Conservation (phyloP, 2,329 filamentous ascomycete genomes). For the Colletotrichum sp. region DNA sequence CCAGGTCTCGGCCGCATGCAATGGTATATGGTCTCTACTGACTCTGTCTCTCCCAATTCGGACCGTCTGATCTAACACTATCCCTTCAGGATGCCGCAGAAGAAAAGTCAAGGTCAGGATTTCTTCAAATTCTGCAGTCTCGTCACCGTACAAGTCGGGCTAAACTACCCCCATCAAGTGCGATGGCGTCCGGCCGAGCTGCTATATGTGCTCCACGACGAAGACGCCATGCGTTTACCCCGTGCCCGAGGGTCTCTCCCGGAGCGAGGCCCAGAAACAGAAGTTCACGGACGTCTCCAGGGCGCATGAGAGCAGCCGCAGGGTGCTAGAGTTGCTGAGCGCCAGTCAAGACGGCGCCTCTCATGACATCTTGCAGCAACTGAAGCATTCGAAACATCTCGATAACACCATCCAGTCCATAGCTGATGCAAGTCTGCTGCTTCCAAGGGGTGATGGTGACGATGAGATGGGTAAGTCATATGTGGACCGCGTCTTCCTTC, state of each 20-base stretch:
- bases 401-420: not conserved
- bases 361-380: not conserved
- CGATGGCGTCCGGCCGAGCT: not conserved
- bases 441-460: not conserved
- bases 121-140: no score
- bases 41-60: not conserved
- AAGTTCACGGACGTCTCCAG: not conserved
- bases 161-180: not conserved
- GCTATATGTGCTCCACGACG: not conserved
- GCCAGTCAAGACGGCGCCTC: not conserved
- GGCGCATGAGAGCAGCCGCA: constrained; percentile 3
- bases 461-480: not conserved
- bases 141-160: not conserved
- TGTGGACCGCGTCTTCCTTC: not conserved
- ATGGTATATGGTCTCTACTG: not conserved
- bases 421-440: not conserved
- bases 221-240: not conserved
- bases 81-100: not conserved
- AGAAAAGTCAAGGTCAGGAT: not conserved
- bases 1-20: not conserved
- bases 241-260: constrained; percentile 4
- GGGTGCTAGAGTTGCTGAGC: not conserved
- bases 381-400: not conserved
- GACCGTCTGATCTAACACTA: not conserved
- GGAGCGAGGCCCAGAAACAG: not conserved